Evolutionary conservation across 2,329 filamentous ascomycete species (phyloP).

Genomic region (Parasarocladium wereldwijsianum): DNA sequence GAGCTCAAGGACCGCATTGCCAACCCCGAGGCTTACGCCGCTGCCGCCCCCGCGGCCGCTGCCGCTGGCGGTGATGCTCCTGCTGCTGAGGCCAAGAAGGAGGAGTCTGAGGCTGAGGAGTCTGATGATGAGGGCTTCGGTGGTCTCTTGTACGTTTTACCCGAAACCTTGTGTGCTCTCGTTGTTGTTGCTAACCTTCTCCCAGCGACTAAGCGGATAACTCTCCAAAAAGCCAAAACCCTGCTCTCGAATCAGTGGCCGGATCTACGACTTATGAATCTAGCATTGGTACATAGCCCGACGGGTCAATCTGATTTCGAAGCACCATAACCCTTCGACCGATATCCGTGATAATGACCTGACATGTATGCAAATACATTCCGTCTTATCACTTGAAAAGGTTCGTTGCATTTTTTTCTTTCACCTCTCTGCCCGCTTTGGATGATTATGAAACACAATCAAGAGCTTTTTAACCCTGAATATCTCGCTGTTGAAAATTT

Average conservation of each 20-base stretch:
- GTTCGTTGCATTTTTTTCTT: constrained; percentile 24
- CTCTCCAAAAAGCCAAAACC: constrained; percentile 1
- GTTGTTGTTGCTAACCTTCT: constrained; percentile 21
- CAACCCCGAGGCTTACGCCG: constrained; percentile 93
- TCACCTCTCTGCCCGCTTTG: constrained; percentile 15
- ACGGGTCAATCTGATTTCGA: constrained; percentile 21
- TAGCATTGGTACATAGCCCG: constrained; percentile 31
- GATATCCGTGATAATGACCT: constrained; percentile 2
- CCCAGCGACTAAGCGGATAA: constrained; percentile 34
- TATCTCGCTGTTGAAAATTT: constrained; percentile 38
- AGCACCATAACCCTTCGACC: neutral
- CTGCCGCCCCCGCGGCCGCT: constrained; percentile 58
- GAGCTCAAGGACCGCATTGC: constrained; percentile 99
- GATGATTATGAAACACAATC: constrained; percentile 42
- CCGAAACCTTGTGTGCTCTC: neutral
- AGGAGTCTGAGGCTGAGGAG: constrained; percentile 51
- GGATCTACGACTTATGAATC: constrained; percentile 23
- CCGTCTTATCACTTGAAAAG: constrained; percentile 13
- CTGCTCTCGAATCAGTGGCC: constrained; percentile 3
- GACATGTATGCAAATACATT: neutral
- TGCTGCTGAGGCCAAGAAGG: constrained; percentile 50
- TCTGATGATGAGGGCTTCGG: constrained; percentile 54
- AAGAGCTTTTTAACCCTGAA: constrained; percentile 59
- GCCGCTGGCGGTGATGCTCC: constrained; percentile 37
- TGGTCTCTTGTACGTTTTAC: constrained; percentile 53